Base-by-base conservation (phyloP, 1,139 yeast genomes). In the Schwanniomyces etchellsii region DNA sequence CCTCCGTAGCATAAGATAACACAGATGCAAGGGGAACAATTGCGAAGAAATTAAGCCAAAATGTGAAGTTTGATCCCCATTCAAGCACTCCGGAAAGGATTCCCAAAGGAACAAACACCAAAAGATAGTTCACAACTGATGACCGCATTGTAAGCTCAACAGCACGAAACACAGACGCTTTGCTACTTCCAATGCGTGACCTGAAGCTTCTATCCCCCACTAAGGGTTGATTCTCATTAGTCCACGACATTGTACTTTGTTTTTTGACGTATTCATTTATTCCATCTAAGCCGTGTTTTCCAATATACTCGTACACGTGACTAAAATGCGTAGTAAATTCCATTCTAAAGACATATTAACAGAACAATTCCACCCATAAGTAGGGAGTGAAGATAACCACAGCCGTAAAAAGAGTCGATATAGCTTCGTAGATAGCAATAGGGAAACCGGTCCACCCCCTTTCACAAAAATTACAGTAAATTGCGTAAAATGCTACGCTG, bases 1-100 rank as follows among this genome's bases (percentile, higher is more conserved):
- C 95, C 54, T 91, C 98, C 2, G 99, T 91, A 12, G 96, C 94
- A 60, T 69, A 88, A 0, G 95, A 91, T 36, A 89, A 66, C 20
- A 86, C 67, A 2, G 95, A 83, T 5, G 98, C 98, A 47, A 91
- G 66, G 12, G 98, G 98, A 22, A 91, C 77, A 44, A 91, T 91
- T 16, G 95, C 96, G 36, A 85, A 52, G 60, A 91, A 91, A 53
- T 91, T 91, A 45, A 86, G 61, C 55, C 74, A 52, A 48, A 91
- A 91, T 3, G 78, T 64, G 31, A 73, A 65, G 28, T 68, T 64
- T 9, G 95, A 65, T 5, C 77, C 61, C 70, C 79, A 70, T 7
- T 56, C 66, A 13, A 79, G 52, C 28, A 54, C 53, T 3, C 91
- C 95, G 16, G 91, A 79, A 10, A 76, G 32, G 15, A 89, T 60